Evolutionary conservation across 1,284 basidiomycete genomes (phyloP).

Genomic region (Melanopsichium pennsylvanicum): DNA sequence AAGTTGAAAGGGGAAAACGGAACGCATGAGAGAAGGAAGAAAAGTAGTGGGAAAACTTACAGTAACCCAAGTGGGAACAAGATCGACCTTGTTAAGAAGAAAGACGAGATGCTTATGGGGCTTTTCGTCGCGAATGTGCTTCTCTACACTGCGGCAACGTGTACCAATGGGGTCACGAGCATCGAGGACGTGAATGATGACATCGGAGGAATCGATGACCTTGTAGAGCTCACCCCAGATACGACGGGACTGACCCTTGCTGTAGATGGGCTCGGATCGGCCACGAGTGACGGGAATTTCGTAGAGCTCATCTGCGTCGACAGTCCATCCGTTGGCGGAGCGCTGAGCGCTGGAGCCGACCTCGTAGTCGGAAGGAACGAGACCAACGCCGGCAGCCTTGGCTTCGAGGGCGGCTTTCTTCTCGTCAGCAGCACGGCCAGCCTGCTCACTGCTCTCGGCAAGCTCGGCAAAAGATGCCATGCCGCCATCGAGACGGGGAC

Average conservation of each 20-base stretch:
- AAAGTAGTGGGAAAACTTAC: slow-evolving; percentile 71
- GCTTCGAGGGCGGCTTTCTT: slow-evolving; percentile 50
- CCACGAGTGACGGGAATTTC: slow-evolving; percentile 62
- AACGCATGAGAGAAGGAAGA: slow-evolving; percentile 2
- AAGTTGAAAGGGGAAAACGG: slow-evolving; percentile 9
- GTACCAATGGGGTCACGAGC: slow-evolving; percentile 95
- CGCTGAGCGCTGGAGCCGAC: slow-evolving; percentile 52
- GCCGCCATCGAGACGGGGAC: slow-evolving; percentile 60
- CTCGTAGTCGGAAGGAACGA: slow-evolving; percentile 62
- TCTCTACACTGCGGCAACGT: slow-evolving; percentile 93
- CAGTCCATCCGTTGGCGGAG: slow-evolving; percentile 56
- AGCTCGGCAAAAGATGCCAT: slow-evolving; percentile 62
- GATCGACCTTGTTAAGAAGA: slow-evolving; percentile 97
- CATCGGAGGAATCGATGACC: slow-evolving; percentile 98
- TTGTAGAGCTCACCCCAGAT: slow-evolving; percentile 99
- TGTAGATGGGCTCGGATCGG: slow-evolving; percentile 63
- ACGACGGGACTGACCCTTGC: slow-evolving; percentile 68
- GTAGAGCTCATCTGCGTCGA: slow-evolving; percentile 56
- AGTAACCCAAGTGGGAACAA: slow-evolving; percentile 98
- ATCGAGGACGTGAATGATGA: slow-evolving; percentile 94
- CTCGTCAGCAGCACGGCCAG: slow-evolving; percentile 51
- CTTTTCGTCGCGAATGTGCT: slow-evolving; percentile 94
- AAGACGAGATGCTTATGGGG: slow-evolving; percentile 96
- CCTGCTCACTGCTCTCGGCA: slow-evolving; percentile 50
- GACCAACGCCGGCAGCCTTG: slow-evolving; percentile 55